Base-by-base conservation (phyloP, 108 stramenopile genomes). In the Nannochloropsis salina region DNA sequence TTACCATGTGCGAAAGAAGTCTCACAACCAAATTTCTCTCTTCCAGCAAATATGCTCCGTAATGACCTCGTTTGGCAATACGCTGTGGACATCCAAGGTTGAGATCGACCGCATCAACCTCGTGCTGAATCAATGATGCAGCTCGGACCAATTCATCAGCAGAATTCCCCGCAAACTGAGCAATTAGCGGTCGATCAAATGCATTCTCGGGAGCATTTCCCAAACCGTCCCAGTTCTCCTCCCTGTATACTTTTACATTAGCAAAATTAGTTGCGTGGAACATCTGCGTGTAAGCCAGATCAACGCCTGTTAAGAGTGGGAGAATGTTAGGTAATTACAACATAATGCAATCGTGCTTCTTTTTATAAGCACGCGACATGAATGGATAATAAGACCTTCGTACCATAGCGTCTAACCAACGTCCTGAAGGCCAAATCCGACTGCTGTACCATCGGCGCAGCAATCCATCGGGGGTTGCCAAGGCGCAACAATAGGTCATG, bases 401-500 rank as follows among this genome's bases (percentile, higher is more conserved):
- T 20, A 31, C 80, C 31, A 83, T n/a, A 42, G 8, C 96, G 93
- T 88, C 95, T 94, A 5, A 97, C 90, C 81, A 96, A 83, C 21
- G 42, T 89, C 6, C 98, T 95, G 90, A 94, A 99, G 42, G 97
- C 95, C 5, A 96, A 89, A 83, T 97, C 96, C 41, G 94, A 93
- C 18, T 95, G 94, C 87, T 96, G 96, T n/a, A 99, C 98, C 98
- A 99, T 99, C 40, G 97, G 98, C 9, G 98, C 98, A 42, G 86
- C 86, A 42, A 86, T 74, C 61, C 61, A 74, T 74, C 61, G 61
- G 20, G 61, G 61, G 61, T 74, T 74, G n/a, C 61, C 61, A n/a
- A 74, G 61, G 20, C 61, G 15, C n/a, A 4, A 4, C 2, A 74
- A n/a, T n/a, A 74, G 61, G 20, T 74, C 61, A 74, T 74, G n/a